Percentiles rank a stretch among this genome's conserved stretches.
Evolutionary conservation across 805 yeast species (phyloP).

Genomic region (Candida morakotiae): DNA sequence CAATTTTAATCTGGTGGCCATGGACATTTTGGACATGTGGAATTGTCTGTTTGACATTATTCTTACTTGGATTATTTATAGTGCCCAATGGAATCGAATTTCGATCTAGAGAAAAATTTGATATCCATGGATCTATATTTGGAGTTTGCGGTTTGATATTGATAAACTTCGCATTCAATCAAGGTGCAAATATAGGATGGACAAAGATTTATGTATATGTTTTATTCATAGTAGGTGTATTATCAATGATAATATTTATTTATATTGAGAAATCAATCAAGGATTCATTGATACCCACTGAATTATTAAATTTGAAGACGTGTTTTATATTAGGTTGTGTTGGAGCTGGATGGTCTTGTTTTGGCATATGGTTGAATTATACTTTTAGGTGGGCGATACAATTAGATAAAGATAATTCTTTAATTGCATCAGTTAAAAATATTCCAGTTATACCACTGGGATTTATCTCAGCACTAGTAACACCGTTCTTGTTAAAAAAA

Average conservation of each 20-base stretch:
- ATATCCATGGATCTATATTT: slow-evolving; percentile 33
- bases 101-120: slow-evolving; percentile 16
- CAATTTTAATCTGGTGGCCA: slow-evolving; percentile 31
- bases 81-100: slow-evolving; percentile 27
- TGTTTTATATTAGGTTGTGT: slow-evolving; percentile 49
- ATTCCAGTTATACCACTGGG: slow-evolving; percentile 44
- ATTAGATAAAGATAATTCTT: slow-evolving; percentile 37
- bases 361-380: slow-evolving; percentile 68
- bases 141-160: slow-evolving; percentile 61
- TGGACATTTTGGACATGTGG: slow-evolving; percentile 29
- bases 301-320: slow-evolving; percentile 41
- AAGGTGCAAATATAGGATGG: slow-evolving; percentile 78
- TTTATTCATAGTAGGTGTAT: slow-evolving; percentile 52
- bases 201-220: slow-evolving; percentile 52
- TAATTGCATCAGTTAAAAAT: slow-evolving; percentile 24
- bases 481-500: slow-evolving; percentile 43
- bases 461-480: slow-evolving; percentile 44
- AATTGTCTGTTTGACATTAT: slow-evolving; percentile 15
- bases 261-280: slow-evolving; percentile 43
- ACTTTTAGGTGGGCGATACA: slow-evolving; percentile 50
- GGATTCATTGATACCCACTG: slow-evolving; percentile 53
- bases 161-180: slow-evolving; percentile 70
- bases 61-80: slow-evolving; percentile 16
- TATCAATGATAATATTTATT: slow-evolving; percentile 33
- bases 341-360: slow-evolving; percentile 71